Evolutionary conservation across 805 yeast genomes (phyloP).

Genomic region (Sugiyamaella marilandica): DNA sequence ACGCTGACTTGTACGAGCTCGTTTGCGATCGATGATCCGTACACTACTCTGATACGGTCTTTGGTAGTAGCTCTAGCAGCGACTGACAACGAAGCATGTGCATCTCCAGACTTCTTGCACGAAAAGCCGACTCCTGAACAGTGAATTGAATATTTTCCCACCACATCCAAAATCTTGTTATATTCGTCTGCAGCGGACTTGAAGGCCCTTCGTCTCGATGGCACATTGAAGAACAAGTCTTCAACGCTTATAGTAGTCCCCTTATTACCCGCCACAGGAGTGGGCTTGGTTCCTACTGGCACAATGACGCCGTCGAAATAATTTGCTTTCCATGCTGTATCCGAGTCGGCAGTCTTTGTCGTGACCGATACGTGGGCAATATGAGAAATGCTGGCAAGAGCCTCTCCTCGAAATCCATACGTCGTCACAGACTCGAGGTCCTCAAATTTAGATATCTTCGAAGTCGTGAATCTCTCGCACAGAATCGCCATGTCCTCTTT

Average conservation of each 20-base stretch:
- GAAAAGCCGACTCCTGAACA: slow-evolving; percentile 58
- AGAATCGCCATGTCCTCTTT: slow-evolving; percentile 65
- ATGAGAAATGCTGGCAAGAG: slow-evolving; percentile 90
- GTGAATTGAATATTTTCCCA: slow-evolving; percentile 79
- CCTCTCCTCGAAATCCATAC: slow-evolving; percentile 96
- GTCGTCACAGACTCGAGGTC: slow-evolving; percentile 70
- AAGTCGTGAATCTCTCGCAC: slow-evolving; percentile 92
- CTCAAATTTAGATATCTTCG: slow-evolving; percentile 68
- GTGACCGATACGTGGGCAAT: slow-evolving; percentile 75
- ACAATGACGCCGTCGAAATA: slow-evolving; percentile 63
- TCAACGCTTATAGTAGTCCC: slow-evolving; percentile 87
- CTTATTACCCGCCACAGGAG: slow-evolving; percentile 75
- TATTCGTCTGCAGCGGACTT: slow-evolving; percentile 61
- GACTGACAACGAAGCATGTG: slow-evolving; percentile 60
- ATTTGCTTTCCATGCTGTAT: slow-evolving; percentile 67
- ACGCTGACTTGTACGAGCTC: slow-evolving; percentile 52
- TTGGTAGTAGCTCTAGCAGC: slow-evolving; percentile 45
- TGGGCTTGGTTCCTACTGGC: slow-evolving; percentile 48
- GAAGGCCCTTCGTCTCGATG: slow-evolving; percentile 67
- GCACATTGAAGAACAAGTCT: slow-evolving; percentile 84
- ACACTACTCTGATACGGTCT: slow-evolving; percentile 71
- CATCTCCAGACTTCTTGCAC: slow-evolving; percentile 75
- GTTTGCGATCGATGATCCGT: slow-evolving; percentile 63
- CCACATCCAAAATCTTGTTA: slow-evolving; percentile 69
- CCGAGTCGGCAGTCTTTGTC: slow-evolving; percentile 58